Base-by-base conservation (phyloP, 1,284 basidiomycete genomes). In the Laetiporus sulphureus region DNA sequence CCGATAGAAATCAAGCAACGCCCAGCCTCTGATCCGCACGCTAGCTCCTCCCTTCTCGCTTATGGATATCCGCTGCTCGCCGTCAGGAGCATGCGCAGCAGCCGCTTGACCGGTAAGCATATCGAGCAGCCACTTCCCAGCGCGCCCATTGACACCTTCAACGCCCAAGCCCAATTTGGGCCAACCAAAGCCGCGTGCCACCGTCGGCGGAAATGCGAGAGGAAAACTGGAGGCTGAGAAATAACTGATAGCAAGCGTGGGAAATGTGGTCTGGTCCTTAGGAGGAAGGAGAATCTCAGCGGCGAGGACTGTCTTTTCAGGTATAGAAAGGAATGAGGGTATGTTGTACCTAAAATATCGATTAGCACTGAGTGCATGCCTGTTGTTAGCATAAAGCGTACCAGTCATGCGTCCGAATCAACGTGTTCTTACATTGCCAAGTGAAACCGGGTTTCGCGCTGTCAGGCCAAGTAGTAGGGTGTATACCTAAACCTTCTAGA, bases 211-310 rank as follows among this genome's bases (percentile, higher is more conserved):
- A 18, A 83, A 64, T 0, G 88, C 84, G 18, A 91, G 66, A 1
- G 89, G 90, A 59, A 91, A 75, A n/a, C 77, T 79, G 0, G 83
- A 69, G 0, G 84, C 91, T n/a, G 87, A 90, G 52, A 85, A 73
- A 64, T 76, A 94, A 0, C 83, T 73, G 34, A 94, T 79, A 15
- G 77, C 73, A 21, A 88, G 68, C 1, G 69, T 66, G 2, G 73
- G 75, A 24, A 55, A 62, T 0, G 67, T 58, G 5, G 66, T 57
- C 21, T 63, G 51, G 20, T 62, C 54, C 0, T 60, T 22, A 3
- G 71, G 66, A 16, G 71, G 65, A 0, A 77, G 51, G 11, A 89
- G 72, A 19, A 77, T 66, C 23, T 66, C 50, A 5, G 75, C 73
- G 4, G 79, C 73, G 4, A 77, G 69, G 15, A 66, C 52, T 16